A percentile compares a stretch with the other conserved stretches of the same genome.
phyloP scores from a whole-genome alignment of 2,329 filamentous ascomycete species.

The Esteya vermicola region DNA sequence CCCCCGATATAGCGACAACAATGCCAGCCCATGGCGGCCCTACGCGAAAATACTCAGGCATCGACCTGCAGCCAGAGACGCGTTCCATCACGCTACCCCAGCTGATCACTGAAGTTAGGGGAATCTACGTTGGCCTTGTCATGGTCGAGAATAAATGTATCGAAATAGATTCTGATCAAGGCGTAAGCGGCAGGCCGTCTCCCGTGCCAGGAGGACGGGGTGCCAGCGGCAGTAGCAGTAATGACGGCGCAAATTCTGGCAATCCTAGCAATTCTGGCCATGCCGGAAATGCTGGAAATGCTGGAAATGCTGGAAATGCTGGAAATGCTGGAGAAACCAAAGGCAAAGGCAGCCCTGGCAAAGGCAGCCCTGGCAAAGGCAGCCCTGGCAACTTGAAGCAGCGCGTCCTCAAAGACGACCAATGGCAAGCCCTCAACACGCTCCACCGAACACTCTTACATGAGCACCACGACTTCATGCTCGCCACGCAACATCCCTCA shows the following conservation, averaged over 20 bases:
- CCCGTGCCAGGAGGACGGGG: no score
- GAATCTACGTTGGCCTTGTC: conserved; percentile 68
- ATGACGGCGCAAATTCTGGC: no score
- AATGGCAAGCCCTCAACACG: conserved; percentile 75
- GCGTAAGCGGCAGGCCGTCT: conserved; percentile 22
- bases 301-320: no score
- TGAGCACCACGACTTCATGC: conserved; percentile 75
- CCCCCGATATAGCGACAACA: background rate
- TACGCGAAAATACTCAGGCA: background rate
- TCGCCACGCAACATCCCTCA: conserved; percentile 75
- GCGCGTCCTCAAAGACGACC: conserved; percentile 50
- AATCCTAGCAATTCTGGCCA: no score
- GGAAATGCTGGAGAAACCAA: no score
- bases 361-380: no score
- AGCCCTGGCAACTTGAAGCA: no score
- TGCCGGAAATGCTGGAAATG: no score
- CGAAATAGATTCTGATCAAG: conserved; percentile 56
- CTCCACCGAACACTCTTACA: conserved; percentile 69
- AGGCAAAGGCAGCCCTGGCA: no score
- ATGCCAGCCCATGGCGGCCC: background rate
- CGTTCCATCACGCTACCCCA: conserved; percentile 63
- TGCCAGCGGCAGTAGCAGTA: no score
- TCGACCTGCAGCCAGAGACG: conserved; percentile 41
- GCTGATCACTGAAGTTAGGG: conserved; percentile 66
- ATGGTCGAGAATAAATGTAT: conserved; percentile 85